These are phyloP conservation scores for Fusarium napiforme DNA, from an alignment of 2,329 filamentous ascomycete genomes.

Conservation along the genomic window DNA sequence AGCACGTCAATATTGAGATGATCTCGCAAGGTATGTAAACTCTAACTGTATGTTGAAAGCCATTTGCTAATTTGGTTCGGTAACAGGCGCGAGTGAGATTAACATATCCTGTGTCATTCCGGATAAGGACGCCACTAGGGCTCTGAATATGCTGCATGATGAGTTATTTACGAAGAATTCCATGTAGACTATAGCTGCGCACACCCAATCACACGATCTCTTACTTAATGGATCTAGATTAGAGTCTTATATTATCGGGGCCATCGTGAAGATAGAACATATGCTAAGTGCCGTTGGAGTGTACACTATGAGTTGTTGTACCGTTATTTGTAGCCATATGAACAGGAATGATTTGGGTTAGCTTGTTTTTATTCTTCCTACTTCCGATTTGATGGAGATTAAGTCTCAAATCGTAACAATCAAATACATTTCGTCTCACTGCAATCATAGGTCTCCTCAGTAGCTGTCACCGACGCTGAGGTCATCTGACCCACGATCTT, in stretches of 20 bases:
- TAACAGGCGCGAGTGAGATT: neutral
- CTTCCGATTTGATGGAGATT: no score
- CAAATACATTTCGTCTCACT: neutral
- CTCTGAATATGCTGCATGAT: neutral
- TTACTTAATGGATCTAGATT: neutral
- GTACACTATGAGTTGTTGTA: no score
- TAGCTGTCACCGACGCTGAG: neutral
- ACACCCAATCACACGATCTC: neutral
- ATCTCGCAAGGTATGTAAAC: neutral
- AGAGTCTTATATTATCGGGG: no score
- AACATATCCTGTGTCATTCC: neutral
- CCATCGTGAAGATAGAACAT: neutral
- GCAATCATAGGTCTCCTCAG: no score
- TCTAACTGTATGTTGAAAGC: fast-evolving
- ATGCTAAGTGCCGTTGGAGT: no score
- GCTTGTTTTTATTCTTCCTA: neutral
- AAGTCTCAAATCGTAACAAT: no score
- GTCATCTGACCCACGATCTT: neutral
- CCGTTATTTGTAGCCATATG: no score
- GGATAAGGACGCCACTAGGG: neutral
- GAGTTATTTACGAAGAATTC: neutral
- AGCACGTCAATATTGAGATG: neutral
- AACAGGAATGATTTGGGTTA: no score
- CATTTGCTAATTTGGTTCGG: neutral
- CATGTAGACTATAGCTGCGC: neutral